Percentiles rank a stretch among this genome's conserved stretches.
These are phyloP conservation scores for Yamadazyma insecticola DNA, from an alignment of 805 yeast genomes.

Conservation along the genomic window DNA sequence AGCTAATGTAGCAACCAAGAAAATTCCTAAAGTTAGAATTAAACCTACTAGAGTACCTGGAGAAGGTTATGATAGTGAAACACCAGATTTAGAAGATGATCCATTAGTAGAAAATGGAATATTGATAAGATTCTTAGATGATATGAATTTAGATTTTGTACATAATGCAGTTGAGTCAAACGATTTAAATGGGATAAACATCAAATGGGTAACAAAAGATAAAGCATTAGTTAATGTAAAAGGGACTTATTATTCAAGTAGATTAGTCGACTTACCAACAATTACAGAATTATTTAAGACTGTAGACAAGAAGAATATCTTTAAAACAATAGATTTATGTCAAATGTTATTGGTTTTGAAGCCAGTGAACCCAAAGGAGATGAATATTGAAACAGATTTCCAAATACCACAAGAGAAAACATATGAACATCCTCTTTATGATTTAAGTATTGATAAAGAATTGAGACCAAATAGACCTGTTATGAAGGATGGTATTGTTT, in stretches of 20 bases:
- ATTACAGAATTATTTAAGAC: constrained; percentile 83
- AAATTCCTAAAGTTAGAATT: constrained; percentile 45
- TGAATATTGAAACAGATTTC: constrained; percentile 44
- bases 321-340: constrained; percentile 79
- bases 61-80: constrained; percentile 96
- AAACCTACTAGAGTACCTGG: constrained; percentile 74
- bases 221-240: constrained; percentile 74
- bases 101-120: constrained; percentile 88
- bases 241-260: constrained; percentile 71
- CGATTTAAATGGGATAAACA: constrained; percentile 63
- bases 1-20: constrained; percentile 5
- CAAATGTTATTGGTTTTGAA: constrained; percentile 80
- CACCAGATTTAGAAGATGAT: constrained; percentile 93
- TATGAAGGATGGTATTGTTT: constrained; percentile 76
- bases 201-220: constrained; percentile 79
- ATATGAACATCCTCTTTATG: constrained; percentile 38
- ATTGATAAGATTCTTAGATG: constrained; percentile 68
- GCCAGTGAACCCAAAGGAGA: constrained; percentile 34
- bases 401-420: constrained; percentile 33
- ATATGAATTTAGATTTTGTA: constrained; percentile 65
- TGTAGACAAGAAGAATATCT: constrained; percentile 81
- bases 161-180: constrained; percentile 74
- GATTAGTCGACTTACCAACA: constrained; percentile 86
- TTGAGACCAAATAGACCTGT: constrained; percentile 43
- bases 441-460: constrained; percentile 28